Percentiles rank a stretch among this genome's conserved stretches.
Evolutionary conservation across 768 basidiomycete species (phyloP).

Genomic region (Candolleomyces eurysporus): DNA sequence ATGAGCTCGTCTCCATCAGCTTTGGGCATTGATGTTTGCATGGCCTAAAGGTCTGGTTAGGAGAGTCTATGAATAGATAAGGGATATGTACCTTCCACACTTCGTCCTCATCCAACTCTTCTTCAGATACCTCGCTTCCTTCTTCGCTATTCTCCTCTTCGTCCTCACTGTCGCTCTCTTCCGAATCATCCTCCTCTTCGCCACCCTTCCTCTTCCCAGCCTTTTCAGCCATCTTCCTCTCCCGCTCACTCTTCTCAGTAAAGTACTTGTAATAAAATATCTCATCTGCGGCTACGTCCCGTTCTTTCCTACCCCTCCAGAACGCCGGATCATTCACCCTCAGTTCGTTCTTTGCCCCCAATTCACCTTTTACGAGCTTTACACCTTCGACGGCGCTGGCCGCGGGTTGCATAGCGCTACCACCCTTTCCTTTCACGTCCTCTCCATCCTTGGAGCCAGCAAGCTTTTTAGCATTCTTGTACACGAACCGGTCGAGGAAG

Average conservation of each 20-base stretch:
- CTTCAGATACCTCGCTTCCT: constrained; percentile 33
- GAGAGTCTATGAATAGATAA: neutral
- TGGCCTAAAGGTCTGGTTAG: constrained; percentile 52
- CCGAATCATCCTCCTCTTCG: constrained; percentile 29
- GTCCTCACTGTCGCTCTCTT: constrained; percentile 34
- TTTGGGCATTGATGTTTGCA: constrained; percentile 83
- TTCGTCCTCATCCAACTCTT: constrained; percentile 43
- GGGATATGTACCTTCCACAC: constrained; percentile 76
- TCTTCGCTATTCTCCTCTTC: constrained; percentile 35
- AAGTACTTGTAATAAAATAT: constrained; percentile 75
- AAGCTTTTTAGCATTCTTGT: constrained; percentile 88
- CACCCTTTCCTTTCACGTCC: constrained; percentile 56
- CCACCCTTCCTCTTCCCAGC: constrained; percentile 32
- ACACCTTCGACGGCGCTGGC: constrained; percentile 69
- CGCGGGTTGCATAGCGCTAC: constrained; percentile 94
- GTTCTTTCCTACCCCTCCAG: constrained; percentile 55
- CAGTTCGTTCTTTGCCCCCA: constrained; percentile 30
- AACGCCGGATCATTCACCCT: constrained; percentile 76
- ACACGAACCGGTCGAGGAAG: constrained; percentile 96
- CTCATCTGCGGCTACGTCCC: constrained; percentile 86
- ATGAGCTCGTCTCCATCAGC: constrained; percentile 44
- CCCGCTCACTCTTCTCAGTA: constrained; percentile 60
- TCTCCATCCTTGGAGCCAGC: constrained; percentile 17
- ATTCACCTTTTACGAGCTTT: constrained; percentile 66
- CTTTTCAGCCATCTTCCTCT: constrained; percentile 45